Base-by-base conservation (phyloP, 495 filamentous ascomycete genomes). In the Friedmanniomyces simplex region DNA sequence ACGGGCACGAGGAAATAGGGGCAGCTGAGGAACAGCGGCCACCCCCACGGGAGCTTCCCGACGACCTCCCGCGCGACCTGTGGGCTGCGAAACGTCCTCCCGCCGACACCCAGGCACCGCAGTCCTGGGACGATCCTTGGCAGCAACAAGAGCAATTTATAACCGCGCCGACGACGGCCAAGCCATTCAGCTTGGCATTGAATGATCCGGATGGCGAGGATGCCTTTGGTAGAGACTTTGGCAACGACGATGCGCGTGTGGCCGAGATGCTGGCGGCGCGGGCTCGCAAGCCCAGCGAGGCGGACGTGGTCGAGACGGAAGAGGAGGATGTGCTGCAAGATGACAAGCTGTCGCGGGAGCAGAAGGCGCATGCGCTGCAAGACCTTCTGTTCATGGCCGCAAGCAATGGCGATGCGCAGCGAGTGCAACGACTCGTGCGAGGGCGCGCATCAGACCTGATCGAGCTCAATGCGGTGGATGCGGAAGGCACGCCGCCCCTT, bases 201-300 rank as follows among this genome's bases (percentile, higher is more conserved):
- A 83, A 95, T 67, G 87, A 94, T 45, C 76, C 75, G 24, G 79
- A 87, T 66, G 78, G 84, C 54, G 82, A 84, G 41, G 82, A 83
- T 62, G 68, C 68, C 1, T 56, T 76, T 63, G 76, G 75, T 11
- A 79, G 80, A 54, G 81, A 81, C 25, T 68, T 91, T 36, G 81
- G 83, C 62, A 88, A 96, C 63, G 94, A 82, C 68, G 94, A 97
- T 67, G 79, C 82, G 52, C 79, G 91, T 53, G 71, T 97, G 55
- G 88, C 95, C 80, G 88, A 94, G 69, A 99, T 99, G 93, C 77
- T 97, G 45, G 89, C 90, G 36, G 88, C 89, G 37, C 94, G 95
- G 69, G 93, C 89, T 2, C 86, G 89, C 3, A 79, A 85, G 52
- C 78, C 79, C 50, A 84, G 86, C 57, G 83, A 85, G 36, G 79